A percentile compares a stretch with the other conserved stretches of the same genome.
phyloP scores from a whole-genome alignment of 106 monocot species.

The Acorus calamus region DNA sequence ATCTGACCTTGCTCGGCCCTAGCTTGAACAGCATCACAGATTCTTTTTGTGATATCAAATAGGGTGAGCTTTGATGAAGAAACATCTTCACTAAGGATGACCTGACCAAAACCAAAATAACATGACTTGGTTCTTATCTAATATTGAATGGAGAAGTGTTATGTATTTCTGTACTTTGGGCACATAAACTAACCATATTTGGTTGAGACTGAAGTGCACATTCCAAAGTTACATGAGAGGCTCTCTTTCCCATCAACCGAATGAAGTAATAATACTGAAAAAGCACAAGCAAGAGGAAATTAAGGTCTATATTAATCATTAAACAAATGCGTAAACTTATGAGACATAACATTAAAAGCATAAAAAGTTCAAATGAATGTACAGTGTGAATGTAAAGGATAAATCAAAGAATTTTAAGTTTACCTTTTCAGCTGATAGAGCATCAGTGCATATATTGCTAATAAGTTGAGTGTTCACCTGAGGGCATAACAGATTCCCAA shows the following conservation, averaged over 20 bases:
- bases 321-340: no score
- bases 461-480: slow-evolving; percentile 85
- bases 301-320: not conserved
- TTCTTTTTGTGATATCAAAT: slow-evolving; percentile 76
- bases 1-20: slow-evolving; percentile 62
- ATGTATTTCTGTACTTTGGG: not conserved
- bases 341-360: no score
- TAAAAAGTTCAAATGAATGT: no score
- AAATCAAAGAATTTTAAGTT: not conserved
- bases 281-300: slow-evolving; percentile 1
- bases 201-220: slow-evolving; percentile 91
- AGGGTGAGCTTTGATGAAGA: slow-evolving; percentile 73
- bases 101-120: slow-evolving; percentile 23
- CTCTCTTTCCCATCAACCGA: slow-evolving; percentile 80
- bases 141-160: not conserved
- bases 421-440: slow-evolving; percentile 86
- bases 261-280: slow-evolving; percentile 93
- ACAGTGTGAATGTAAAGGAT: no score
- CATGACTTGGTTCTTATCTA: not conserved
- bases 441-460: slow-evolving; percentile 83
- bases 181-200: slow-evolving; percentile 51
- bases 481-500: not conserved
- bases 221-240: slow-evolving; percentile 91
- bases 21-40: slow-evolving; percentile 83
- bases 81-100: slow-evolving; percentile 84